Conservation (phyloP, 177 flowering plant species). For the Tripterygium wilfordii region DNA sequence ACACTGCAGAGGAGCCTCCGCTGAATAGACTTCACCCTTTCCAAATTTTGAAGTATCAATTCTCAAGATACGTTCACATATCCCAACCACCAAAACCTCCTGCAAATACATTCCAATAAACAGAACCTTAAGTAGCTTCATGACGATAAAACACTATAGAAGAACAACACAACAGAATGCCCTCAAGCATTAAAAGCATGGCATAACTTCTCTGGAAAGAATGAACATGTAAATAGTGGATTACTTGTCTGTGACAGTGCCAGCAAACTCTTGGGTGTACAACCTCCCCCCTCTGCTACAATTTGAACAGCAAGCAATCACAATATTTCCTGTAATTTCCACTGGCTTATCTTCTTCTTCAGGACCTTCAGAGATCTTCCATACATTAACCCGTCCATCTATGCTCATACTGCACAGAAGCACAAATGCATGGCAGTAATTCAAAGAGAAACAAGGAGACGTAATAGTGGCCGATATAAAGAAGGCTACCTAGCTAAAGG, state of each 20-base stretch:
- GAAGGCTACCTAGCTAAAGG: conserved; percentile 79
- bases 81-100: conserved; percentile 83
- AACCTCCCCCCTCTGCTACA: conserved; percentile 47
- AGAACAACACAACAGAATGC: not conserved
- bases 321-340: conserved; percentile 63
- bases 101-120: no score
- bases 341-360: conserved; percentile 83
- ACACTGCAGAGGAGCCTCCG: conserved; percentile 78
- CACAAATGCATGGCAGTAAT: conserved; percentile 8
- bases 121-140: no score
- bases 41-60: conserved; percentile 88
- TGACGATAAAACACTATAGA: no score
- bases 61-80: conserved; percentile 61
- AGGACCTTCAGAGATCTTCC: conserved; percentile 89
- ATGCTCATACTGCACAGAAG: conserved; percentile 63
- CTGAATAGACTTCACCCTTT: conserved; percentile 50
- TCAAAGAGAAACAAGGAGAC: not conserved
- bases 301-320: conserved; percentile 71
- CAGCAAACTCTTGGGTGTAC: conserved; percentile 88
- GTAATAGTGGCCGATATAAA: not conserved
- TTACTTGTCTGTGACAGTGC: conserved; percentile 96
- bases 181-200: not conserved
- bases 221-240: no score
- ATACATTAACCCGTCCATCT: conserved; percentile 80
- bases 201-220: no score